A percentile compares a stretch with the other conserved stretches of the same genome.
phyloP scores from a whole-genome alignment of 1,284 basidiomycete species.

The Leccinum colubrinum region DNA sequence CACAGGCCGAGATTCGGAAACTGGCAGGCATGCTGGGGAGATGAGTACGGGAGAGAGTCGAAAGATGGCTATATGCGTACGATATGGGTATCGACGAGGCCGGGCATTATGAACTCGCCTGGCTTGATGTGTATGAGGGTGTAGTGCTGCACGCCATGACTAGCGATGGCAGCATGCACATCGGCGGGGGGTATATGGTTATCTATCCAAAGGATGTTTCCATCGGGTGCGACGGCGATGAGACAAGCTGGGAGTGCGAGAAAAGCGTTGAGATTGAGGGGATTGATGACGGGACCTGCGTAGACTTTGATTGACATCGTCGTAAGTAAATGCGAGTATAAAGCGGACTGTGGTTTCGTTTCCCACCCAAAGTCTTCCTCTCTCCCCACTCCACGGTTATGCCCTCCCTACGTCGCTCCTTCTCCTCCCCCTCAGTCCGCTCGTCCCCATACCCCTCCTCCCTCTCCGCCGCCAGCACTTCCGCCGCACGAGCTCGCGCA shows the following conservation, averaged over 20 bases:
- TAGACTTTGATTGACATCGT: slow-evolving; percentile 41
- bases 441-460: slow-evolving; percentile 58
- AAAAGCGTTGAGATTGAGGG: slow-evolving; percentile 52
- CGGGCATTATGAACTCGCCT: slow-evolving; percentile 85
- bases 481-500: slow-evolving; percentile 31
- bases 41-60: not conserved
- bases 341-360: slow-evolving; percentile 20
- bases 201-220: slow-evolving; percentile 70
- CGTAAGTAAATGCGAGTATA: slow-evolving; percentile 27
- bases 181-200: slow-evolving; percentile 46
- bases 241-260: slow-evolving; percentile 56
- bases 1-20: slow-evolving; percentile 82
- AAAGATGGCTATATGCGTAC: slow-evolving; percentile 39
- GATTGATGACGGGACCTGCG: slow-evolving; percentile 69
- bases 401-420: slow-evolving; percentile 75
- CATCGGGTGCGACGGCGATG: slow-evolving; percentile 55
- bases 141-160: slow-evolving; percentile 33
- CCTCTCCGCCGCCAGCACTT: slow-evolving; percentile 32
- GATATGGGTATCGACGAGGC: slow-evolving; percentile 89
- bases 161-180: slow-evolving; percentile 45
- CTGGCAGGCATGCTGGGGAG: slow-evolving; percentile 78
- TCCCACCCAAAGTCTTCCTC: slow-evolving; percentile 27
- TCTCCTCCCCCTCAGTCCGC: slow-evolving; percentile 63
- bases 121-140: slow-evolving; percentile 41
- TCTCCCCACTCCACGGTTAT: slow-evolving; percentile 34